phyloP scores from a whole-genome alignment of 768 basidiomycete species.

The Agaricus bisporus region DNA sequence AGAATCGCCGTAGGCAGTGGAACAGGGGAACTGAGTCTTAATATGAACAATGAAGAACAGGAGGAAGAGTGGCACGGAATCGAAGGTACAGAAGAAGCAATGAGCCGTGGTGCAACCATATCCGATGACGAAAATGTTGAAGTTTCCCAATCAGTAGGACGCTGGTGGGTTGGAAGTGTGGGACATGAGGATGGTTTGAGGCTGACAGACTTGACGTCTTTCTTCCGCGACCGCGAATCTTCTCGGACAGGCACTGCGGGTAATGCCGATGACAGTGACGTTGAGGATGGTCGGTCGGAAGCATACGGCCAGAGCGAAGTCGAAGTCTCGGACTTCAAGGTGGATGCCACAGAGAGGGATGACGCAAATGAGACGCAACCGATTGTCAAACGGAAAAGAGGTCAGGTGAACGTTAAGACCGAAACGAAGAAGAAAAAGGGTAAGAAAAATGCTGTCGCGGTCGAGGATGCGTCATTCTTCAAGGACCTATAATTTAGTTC shows the following conservation, averaged over 20 bases:
- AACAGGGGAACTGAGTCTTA: slow-evolving; percentile 23
- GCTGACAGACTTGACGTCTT: slow-evolving; percentile 76
- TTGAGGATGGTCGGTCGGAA: slow-evolving; percentile 20
- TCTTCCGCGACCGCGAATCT: slow-evolving; percentile 46
- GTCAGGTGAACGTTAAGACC: slow-evolving; percentile 45
- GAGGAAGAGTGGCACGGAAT: slow-evolving; percentile 15
- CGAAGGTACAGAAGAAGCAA: slow-evolving; percentile 6
- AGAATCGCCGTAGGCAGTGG: slow-evolving; percentile 61
- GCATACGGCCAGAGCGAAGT: slow-evolving; percentile 2
- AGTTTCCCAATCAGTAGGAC: slow-evolving; percentile 17
- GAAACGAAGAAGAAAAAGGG: slow-evolving; percentile 48
- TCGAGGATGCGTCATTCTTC: slow-evolving; percentile 56
- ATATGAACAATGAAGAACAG: slow-evolving; percentile 15
- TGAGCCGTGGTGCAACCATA: background rate
- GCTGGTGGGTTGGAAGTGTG: slow-evolving; percentile 88
- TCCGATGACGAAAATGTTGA: slow-evolving; percentile 17
- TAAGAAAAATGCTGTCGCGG: slow-evolving; percentile 52
- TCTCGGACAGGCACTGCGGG: slow-evolving; percentile 24
- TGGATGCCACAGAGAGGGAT: slow-evolving; percentile 7
- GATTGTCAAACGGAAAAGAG: slow-evolving; percentile 50
- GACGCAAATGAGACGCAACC: slow-evolving; percentile 20
- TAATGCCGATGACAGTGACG: slow-evolving; percentile 21
- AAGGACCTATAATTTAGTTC: slow-evolving; percentile 43
- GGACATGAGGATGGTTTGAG: slow-evolving; percentile 86
- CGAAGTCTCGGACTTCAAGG: slow-evolving; percentile 13